Evolutionary conservation across 1,284 basidiomycete genomes (phyloP), one percentile per base, ranked within the genome.

Genomic region (Leccinum pachyderme): DNA sequence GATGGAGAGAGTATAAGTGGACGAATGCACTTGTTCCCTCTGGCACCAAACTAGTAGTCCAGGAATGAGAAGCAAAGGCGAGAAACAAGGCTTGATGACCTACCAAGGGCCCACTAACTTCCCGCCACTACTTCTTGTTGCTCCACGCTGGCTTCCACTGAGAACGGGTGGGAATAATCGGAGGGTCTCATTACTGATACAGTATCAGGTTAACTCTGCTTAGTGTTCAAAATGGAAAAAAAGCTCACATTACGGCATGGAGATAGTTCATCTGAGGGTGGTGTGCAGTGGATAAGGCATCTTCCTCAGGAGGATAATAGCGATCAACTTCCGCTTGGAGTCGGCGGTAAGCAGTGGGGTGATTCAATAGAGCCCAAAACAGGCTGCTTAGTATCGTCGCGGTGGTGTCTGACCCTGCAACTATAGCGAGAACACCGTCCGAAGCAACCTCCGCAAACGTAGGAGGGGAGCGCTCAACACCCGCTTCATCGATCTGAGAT

Each of bases 331-430:
- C 83, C 2, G 63, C 67, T 56, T 76, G 77, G 4, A 84, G 69
- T 5, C 73, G 72, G n/a, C 70, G 67, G 58, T 79, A 79, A 25
- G 68, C 67, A 4, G 69, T 69, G 0, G 78, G 80, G 58, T 84
- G 64, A 33, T 63, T 66, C 7, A 83, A 60, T 3, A 86, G 62
- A 25, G 72, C 75, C 60, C 73, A 83, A 53, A 83, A 75, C 15
- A 78, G 61, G 50, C 68, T 72, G 55, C 72, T 72, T 7, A 84
- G 61, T 0, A 73, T 75, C 4, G 73, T 77, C 1, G 81, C 70
- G 0, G 80, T 79, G 0, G 84, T 84, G 61, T 84, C 83, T 7
- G 83, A 80, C 13, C 81, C 81, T 7, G 83, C 83, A 5, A 83
- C 69, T 48, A 84, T 78, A 3, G 80, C 76, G 7, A 82, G 72